Conservation (phyloP, 345 rosid species). For the Excoecaria cochinchinensis region DNA sequence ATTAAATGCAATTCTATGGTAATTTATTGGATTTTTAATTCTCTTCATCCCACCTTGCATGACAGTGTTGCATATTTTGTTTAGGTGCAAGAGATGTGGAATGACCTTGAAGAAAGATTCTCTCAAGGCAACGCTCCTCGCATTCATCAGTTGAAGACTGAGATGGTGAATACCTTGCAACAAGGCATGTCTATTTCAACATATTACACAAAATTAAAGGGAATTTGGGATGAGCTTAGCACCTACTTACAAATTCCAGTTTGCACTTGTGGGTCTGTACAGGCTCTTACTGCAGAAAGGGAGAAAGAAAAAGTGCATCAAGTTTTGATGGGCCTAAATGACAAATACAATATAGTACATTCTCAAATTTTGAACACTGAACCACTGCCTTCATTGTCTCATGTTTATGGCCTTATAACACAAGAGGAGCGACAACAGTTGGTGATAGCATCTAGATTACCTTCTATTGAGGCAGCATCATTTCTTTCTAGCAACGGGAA, state of each 20-base stretch:
- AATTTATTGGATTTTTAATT: neutral
- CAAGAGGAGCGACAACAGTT: neutral
- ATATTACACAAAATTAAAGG: neutral
- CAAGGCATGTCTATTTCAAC: neutral
- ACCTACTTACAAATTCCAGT: neutral
- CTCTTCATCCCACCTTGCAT: neutral
- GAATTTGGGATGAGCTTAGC: neutral
- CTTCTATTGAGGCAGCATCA: neutral
- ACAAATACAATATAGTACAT: neutral
- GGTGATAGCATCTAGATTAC: neutral
- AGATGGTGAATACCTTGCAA: neutral
- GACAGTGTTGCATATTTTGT: neutral
- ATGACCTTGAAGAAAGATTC: neutral
- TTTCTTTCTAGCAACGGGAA: neutral
- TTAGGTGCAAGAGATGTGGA: neutral
- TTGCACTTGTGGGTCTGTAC: neutral
- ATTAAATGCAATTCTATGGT: neutral
- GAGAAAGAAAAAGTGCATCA: neutral
- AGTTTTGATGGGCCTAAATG: neutral
- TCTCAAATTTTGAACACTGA: neutral
- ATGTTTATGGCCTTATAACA: neutral
- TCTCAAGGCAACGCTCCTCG: slow-evolving; percentile 5
- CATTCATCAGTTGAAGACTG: neutral
- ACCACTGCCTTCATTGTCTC: neutral
- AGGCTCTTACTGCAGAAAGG: neutral